These are phyloP conservation scores for Plasmodium fragile DNA, from an alignment of 169 alveolate species.

Conservation along the genomic window DNA sequence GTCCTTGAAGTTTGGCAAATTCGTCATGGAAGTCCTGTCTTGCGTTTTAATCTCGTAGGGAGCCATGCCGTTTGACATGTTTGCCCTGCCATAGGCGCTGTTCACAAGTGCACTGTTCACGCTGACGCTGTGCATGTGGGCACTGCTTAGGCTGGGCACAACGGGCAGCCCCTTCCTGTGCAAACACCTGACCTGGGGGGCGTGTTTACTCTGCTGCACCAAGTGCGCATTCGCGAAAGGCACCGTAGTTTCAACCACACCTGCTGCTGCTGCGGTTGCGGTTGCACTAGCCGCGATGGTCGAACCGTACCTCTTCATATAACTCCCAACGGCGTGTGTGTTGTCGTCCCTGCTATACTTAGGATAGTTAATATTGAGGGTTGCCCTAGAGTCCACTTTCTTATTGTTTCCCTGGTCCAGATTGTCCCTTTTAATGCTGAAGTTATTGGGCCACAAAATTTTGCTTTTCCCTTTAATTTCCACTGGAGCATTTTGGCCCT, in stretches of 20 bases:
- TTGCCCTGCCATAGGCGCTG: background rate
- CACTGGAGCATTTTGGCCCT: background rate
- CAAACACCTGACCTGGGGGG: background rate
- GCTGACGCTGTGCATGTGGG: background rate
- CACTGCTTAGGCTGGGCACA: background rate
- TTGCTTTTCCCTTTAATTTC: background rate
- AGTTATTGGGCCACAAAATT: background rate
- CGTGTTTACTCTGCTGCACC: background rate
- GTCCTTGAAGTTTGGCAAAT: constrained; percentile 5
- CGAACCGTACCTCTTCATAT: background rate
- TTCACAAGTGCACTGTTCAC: background rate
- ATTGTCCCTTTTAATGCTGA: background rate
- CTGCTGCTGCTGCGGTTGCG: background rate
- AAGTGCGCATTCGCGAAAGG: background rate
- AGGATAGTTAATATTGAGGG: background rate
- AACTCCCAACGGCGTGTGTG: background rate
- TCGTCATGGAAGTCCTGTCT: constrained; percentile 5
- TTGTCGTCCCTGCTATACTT: background rate
- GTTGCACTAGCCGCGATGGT: background rate
- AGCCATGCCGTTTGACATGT: background rate
- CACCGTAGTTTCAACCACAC: background rate
- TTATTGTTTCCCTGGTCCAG: background rate
- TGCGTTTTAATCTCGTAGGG: background rate
- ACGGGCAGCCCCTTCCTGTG: background rate
- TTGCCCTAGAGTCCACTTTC: background rate